Base-by-base conservation (phyloP, 1,139 yeast species). In the Suhomyces panamericanus region DNA sequence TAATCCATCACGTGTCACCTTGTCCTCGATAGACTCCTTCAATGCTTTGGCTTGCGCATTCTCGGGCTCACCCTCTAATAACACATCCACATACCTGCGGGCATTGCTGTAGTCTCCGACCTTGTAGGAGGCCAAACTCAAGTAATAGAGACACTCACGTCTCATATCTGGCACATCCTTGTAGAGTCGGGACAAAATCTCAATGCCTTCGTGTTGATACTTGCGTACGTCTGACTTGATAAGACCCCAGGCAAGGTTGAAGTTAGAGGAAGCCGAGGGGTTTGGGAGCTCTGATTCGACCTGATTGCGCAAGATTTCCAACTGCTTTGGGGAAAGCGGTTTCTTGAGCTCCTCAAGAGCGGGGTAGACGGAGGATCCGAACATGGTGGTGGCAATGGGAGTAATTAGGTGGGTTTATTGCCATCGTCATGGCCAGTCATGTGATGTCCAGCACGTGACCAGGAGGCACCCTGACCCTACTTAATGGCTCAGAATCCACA, bases 211-310 rank as follows among this genome's bases (percentile, higher is more conserved):
- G 53, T 84, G 78, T 59, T 88, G 96, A 49, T 87, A 84, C 40
- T 73, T 75, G 20, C 73, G 73, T 37, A 73, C 69, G 41, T 66
- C 59, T 5, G 96, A 82, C 61, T 90, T 90, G 50, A 95, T 80
- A 43, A 93, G 71, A 1, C 96, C 99, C 99, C 99, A 95, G 0
- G 97, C 96, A 58, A 87, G 88, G 65, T 93, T 95, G 75, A 95
- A 95, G 48, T 83, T 79, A 4, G 96, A 85, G 63, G 89, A 97
- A 0, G 88, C 76, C 0, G 90, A 76, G 0, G 89, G 91, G 41
- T 78, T 72, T 9, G 95, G 95, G 33, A 87, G 84, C 62, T 95
- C 99, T 2, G 85, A 73, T 30, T 83, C 80, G 38, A 89, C 88
- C 56, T 91, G 97, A 56, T 84, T 79, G 49, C 80, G 82, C 34